These are phyloP conservation scores for Actinomortierella ambigua DNA, from an alignment of 371 early-diverging fungal species.

Conservation along the genomic window DNA sequence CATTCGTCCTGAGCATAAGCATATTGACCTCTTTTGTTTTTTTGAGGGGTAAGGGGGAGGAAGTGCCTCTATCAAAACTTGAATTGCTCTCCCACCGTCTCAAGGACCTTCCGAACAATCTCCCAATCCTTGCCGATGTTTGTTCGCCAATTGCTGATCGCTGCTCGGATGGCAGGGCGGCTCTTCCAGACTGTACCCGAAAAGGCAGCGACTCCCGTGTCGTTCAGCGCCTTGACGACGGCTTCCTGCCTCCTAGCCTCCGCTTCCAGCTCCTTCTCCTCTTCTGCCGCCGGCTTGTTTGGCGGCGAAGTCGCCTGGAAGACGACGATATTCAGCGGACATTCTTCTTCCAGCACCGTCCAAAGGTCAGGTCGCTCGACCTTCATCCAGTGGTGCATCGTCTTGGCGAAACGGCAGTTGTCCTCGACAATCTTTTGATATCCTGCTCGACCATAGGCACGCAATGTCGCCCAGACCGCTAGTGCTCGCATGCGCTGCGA, in stretches of 20 bases:
- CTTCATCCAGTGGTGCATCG: slow-evolving; percentile 49
- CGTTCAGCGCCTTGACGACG: slow-evolving; percentile 45
- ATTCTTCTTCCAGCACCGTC: slow-evolving; percentile 23
- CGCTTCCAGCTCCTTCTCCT: slow-evolving; percentile 4
- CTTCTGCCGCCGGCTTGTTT: neutral
- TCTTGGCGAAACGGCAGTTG: slow-evolving; percentile 48
- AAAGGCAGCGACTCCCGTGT: slow-evolving; percentile 44
- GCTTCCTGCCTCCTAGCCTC: slow-evolving; percentile 11
- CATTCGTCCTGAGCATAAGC: too few relatives aligned
- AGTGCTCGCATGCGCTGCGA: slow-evolving; percentile 53
- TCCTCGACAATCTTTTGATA: slow-evolving; percentile 46
- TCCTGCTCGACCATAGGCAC: slow-evolving; percentile 49
- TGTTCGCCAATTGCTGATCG: slow-evolving; percentile 56
- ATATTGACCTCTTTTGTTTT: too few relatives aligned
- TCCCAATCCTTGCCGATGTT: slow-evolving; percentile 43
- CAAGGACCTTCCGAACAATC: slow-evolving; percentile 23
- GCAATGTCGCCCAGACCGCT: slow-evolving; percentile 51
- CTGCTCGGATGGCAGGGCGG: slow-evolving; percentile 47
- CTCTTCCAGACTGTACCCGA: slow-evolving; percentile 51
- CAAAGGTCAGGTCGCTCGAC: slow-evolving; percentile 22
- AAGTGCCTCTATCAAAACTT: too few relatives aligned
- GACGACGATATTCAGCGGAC: slow-evolving; percentile 50
- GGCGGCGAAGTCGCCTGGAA: slow-evolving; percentile 25
- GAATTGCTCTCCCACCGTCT: slow-evolving; percentile 3
- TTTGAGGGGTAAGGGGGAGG: too few relatives aligned